Evolutionary conservation across 306 rosid genomes (phyloP).

Genomic region (Dalbergia cochinchinensis): DNA sequence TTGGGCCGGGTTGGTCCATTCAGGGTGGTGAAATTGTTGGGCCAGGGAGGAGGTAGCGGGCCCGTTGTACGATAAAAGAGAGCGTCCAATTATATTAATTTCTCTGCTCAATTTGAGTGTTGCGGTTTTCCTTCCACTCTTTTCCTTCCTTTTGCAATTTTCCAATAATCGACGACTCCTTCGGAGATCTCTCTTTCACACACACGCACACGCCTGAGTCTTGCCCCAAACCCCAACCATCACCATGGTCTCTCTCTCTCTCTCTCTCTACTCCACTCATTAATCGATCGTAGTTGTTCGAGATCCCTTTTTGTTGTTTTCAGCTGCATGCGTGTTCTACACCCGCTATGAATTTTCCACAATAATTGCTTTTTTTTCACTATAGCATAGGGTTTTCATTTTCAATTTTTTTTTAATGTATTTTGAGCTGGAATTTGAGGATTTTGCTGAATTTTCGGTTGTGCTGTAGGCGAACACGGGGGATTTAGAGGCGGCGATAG

Average conservation of each 20-base stretch:
- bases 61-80: neutral
- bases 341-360: slow-evolving; percentile 11
- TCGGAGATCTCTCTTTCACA: slow-evolving; percentile 42
- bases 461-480: slow-evolving; percentile 64
- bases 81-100: neutral
- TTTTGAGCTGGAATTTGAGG: neutral
- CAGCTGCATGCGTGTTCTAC: neutral
- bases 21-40: neutral
- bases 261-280: neutral
- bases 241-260: slow-evolving; percentile 41
- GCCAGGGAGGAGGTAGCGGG: slow-evolving; percentile 19
- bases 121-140: neutral
- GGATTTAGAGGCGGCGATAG: slow-evolving; percentile 68
- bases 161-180: slow-evolving; percentile 27
- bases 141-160: slow-evolving; percentile 33
- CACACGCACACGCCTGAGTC: neutral
- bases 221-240: slow-evolving; percentile 31
- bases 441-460: slow-evolving; percentile 26
- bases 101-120: neutral
- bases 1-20: neutral
- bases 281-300: slow-evolving; percentile 4
- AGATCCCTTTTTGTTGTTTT: slow-evolving; percentile 18
- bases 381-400: neutral
- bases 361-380: neutral
- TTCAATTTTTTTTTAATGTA: neutral